Percentiles rank a stretch among this genome's conserved stretches.
These are phyloP conservation scores for Epicoccum sorghinum DNA, from an alignment of 2,329 filamentous ascomycete species.

Conservation along the genomic window DNA sequence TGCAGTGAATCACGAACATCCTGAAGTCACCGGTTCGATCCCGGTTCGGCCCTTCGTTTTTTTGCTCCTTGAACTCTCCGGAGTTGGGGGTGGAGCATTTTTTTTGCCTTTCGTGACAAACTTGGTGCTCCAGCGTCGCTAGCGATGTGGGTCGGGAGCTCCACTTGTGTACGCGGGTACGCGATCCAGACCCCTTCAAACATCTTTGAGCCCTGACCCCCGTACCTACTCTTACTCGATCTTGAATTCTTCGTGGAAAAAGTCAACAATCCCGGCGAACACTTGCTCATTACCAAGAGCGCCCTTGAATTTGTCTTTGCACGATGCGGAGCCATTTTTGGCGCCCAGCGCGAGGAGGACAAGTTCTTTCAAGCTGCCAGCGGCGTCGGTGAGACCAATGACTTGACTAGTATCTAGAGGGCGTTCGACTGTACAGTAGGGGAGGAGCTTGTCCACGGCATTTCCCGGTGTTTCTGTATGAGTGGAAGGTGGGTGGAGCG, in stretches of 20 bases:
- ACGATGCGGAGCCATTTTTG: slow-evolving; percentile 19
- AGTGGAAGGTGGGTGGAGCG: background rate
- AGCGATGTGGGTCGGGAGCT: background rate
- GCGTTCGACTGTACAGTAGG: slow-evolving; percentile 35
- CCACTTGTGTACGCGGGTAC: too few relatives aligned
- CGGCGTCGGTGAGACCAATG: slow-evolving; percentile 41
- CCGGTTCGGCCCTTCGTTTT: slow-evolving; percentile 8
- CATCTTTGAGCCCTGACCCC: too few relatives aligned
- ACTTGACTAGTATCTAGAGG: slow-evolving; percentile 33
- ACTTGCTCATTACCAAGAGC: slow-evolving; percentile 30
- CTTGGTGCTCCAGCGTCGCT: background rate
- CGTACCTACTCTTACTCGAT: slow-evolving; percentile 9
- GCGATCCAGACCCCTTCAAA: too few relatives aligned
- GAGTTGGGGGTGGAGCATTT: too few relatives aligned
- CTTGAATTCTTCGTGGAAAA: slow-evolving; percentile 44
- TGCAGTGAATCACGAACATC: slow-evolving; percentile 2
- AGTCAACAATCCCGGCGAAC: slow-evolving; percentile 34
- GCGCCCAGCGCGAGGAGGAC: slow-evolving; percentile 35
- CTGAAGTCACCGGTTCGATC: slow-evolving; percentile 12
- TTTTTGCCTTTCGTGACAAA: too few relatives aligned
- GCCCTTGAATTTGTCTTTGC: slow-evolving; percentile 20
- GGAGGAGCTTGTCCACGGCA: slow-evolving; percentile 32
- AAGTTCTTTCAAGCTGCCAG: slow-evolving; percentile 41
- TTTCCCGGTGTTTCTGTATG: slow-evolving; percentile 2
- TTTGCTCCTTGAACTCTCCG: background rate